phyloP scores from a whole-genome alignment of 257 asterid genomes.

The Mitragyna speciosa region DNA sequence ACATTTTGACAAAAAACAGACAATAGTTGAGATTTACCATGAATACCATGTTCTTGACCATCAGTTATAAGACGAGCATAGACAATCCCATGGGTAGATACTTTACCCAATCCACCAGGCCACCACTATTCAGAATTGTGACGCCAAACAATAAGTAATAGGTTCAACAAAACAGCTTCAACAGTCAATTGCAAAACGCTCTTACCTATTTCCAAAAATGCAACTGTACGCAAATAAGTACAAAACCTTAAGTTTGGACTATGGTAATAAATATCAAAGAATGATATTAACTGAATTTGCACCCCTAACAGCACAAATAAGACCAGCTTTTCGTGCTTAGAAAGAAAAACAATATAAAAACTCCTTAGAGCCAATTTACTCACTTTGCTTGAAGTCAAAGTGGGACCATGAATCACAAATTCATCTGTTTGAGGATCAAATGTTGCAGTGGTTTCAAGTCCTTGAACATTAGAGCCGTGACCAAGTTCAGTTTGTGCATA shows the following conservation, averaged over 20 bases:
- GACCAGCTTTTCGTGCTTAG: not conserved
- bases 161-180: not conserved
- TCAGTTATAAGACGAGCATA: constrained; percentile 84
- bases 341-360: too few relatives aligned
- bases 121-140: constrained; percentile 65
- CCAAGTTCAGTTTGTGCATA: constrained; percentile 99
- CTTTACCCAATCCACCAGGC: constrained; percentile 99
- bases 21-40: constrained; percentile 50
- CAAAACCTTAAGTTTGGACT: not conserved
- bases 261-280: not conserved
- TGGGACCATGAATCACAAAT: constrained; percentile 91
- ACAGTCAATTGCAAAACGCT: not conserved
- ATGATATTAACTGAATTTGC: not conserved
- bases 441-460: constrained; percentile 97
- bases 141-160: constrained; percentile 22
- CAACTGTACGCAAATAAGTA: not conserved
- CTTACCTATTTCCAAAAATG: not conserved
- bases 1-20: constrained; percentile 1
- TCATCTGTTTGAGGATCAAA: constrained; percentile 92
- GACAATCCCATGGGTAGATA: constrained; percentile 86
- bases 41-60: constrained; percentile 83
- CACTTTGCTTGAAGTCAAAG: constrained; percentile 97
- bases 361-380: constrained; percentile 22
- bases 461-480: constrained; percentile 97
- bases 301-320: not conserved